Base-by-base conservation (phyloP, 352 stramenopile species). In the Bremia lactucae region DNA sequence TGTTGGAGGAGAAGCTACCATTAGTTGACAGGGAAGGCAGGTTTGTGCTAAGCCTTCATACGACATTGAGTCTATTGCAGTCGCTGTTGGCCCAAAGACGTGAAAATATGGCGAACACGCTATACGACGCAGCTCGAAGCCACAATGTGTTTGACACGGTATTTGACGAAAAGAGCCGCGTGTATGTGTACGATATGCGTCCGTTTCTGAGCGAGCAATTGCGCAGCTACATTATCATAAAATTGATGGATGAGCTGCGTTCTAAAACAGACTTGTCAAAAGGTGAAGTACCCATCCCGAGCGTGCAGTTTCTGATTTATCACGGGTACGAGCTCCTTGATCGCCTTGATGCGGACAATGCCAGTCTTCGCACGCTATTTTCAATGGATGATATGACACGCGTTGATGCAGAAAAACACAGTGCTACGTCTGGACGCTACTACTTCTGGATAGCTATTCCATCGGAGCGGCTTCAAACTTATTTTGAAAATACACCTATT, bases 331-430 rank as follows among this genome's bases (percentile, higher is more conserved):
- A 87, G 3, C 53, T 92, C 23, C 61, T 92, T 24, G 80, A 92
- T 51, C 68, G 82, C 15, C 58, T 92, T 39, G 80, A 92, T 50
- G 60, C 56, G 2, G 74, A 88, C 47, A 72, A 87, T 31, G 34
- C 69, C 14, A 73, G 65, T 25, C 43, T 83, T 11, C 76, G 80
- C 16, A 63, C 62, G 31, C 60, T 88, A 18, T 92, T 92, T 39
- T 76, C 73, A 0, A 89, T 92, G 75, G 80, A 92, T 49, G 76
- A 89, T 43, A 86, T 92, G 74, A 65, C 61, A 38, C 66, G 72
- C 46, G 54, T 86, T 52, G 58, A 49, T 0, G 49, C 54, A 25
- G 36, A 29, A n/a, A 20, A 31, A 24, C 37, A 64, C 26, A 55
- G 29, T 11, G 56, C 21, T 31, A 62, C 52, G 31, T 49, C 47